Evolutionary conservation across 2,329 filamentous ascomycete species (phyloP).

Genomic region (Ascochyta lentis): DNA sequence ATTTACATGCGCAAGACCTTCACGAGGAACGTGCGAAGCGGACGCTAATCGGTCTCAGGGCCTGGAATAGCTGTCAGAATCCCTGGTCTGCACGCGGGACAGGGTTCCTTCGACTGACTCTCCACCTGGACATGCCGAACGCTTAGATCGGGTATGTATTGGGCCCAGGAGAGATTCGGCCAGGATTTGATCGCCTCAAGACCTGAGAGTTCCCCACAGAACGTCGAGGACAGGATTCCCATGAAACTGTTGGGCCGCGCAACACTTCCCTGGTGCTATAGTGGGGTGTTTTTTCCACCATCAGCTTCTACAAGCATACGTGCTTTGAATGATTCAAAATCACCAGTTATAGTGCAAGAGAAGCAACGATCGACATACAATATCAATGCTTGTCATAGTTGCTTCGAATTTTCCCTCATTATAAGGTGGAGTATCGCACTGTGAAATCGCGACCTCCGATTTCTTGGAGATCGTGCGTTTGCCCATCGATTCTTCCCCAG

Average conservation of each 20-base stretch:
- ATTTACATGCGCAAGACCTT: conserved; percentile 4
- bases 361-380: conserved; percentile 12
- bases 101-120: background rate
- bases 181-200: background rate
- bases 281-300: background rate
- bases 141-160: background rate
- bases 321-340: conserved; percentile 6
- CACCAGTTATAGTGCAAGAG: background rate
- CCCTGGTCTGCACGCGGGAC: background rate
- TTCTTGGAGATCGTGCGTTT: background rate
- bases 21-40: background rate
- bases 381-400: conserved; percentile 6
- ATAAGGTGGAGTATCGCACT: conserved; percentile 8
- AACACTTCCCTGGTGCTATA: background rate
- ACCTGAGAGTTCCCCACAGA: conserved; percentile 8
- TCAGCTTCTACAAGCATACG: background rate
- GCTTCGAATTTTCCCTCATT: background rate
- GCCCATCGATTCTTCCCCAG: conserved; percentile 8
- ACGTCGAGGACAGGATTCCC: conserved; percentile 1
- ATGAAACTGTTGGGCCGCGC: conserved; percentile 14
- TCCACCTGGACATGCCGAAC: background rate
- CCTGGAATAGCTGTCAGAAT: background rate
- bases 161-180: background rate
- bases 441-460: background rate
- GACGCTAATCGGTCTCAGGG: conserved; percentile 6